Percentiles rank a stretch among this genome's conserved stretches.
These are phyloP conservation scores for Colletotrichum zoysiae DNA, from an alignment of 2,329 filamentous ascomycete genomes.

Conservation along the genomic window DNA sequence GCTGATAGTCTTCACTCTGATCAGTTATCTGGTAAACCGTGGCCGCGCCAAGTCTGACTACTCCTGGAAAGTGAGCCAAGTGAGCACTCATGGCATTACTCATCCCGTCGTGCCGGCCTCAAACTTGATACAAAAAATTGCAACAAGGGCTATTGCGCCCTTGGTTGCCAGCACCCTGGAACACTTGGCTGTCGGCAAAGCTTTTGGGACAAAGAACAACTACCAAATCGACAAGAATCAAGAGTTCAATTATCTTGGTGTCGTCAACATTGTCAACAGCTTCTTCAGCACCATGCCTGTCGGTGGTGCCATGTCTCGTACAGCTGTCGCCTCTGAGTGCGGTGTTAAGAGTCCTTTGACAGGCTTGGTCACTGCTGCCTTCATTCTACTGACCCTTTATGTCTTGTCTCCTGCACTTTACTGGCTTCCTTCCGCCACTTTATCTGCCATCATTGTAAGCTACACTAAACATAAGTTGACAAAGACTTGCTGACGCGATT, in stretches of 20 bases:
- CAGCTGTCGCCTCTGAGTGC: slow-evolving; percentile 75
- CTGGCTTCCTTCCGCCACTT: slow-evolving; percentile 75
- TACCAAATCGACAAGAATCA: slow-evolving; percentile 75
- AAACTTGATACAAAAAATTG: slow-evolving; percentile 51
- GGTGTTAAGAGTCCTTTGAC: slow-evolving; percentile 72
- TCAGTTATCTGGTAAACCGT: slow-evolving; percentile 74
- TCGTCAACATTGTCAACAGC: slow-evolving; percentile 73
- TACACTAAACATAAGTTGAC: slow-evolving; percentile 49
- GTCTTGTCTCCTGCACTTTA: slow-evolving; percentile 71
- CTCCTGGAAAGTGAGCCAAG: slow-evolving; percentile 69
- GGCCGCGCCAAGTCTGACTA: slow-evolving; percentile 59
- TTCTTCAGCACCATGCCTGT: slow-evolving; percentile 75
- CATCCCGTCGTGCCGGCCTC: slow-evolving; percentile 61
- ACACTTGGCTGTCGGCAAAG: slow-evolving; percentile 74
- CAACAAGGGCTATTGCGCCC: slow-evolving; percentile 67
- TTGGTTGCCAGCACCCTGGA: slow-evolving; percentile 73
- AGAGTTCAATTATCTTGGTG: slow-evolving; percentile 73
- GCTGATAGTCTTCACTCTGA: slow-evolving; percentile 71
- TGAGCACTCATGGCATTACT: slow-evolving; percentile 67
- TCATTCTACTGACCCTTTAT: slow-evolving; percentile 73
- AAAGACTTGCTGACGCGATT: not conserved
- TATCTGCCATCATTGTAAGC: slow-evolving; percentile 77
- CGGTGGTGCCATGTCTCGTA: slow-evolving; percentile 76
- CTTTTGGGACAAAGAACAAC: slow-evolving; percentile 71
- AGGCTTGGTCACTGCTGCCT: slow-evolving; percentile 70